A percentile compares a stretch with the other conserved stretches of the same genome.
Conservation (phyloP, 1,284 basidiomycete species). For the Boletus hoseneyae region DNA sequence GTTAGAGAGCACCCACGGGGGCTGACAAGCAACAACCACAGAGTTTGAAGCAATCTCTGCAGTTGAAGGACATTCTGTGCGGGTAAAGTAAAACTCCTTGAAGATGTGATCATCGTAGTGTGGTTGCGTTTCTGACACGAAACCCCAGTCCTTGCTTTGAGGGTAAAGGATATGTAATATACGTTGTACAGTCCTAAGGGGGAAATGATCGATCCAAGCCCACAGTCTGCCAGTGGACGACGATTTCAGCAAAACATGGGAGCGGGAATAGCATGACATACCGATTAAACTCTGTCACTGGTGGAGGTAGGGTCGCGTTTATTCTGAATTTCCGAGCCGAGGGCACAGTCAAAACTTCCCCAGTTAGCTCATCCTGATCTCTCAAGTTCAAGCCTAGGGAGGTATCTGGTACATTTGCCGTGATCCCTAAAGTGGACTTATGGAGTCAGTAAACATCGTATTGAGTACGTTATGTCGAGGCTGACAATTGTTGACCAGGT, state of each 20-base stretch:
- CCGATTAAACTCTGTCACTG: conserved; percentile 35
- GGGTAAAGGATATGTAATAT: conserved; percentile 41
- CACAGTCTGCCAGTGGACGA: conserved; percentile 29
- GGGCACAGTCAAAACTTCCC: conserved; percentile 33
- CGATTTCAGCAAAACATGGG: conserved; percentile 1
- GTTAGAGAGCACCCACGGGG: conserved; percentile 45
- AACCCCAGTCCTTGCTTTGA: conserved; percentile 33
- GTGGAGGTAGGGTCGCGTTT: conserved; percentile 24
- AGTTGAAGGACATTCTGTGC: conserved; percentile 16
- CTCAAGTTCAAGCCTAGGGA: conserved; percentile 26
- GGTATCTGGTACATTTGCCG: conserved; percentile 27
- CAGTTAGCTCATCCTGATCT: conserved; percentile 28
- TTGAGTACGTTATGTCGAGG: background rate
- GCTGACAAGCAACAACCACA: conserved; percentile 42
- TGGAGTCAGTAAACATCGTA: conserved; percentile 8
- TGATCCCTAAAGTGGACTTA: conserved; percentile 23
- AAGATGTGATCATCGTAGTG: conserved; percentile 37
- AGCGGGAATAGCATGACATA: conserved; percentile 8
- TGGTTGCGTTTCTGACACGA: conserved; percentile 25
- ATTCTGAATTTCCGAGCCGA: conserved; percentile 32
- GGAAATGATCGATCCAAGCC: conserved; percentile 41
- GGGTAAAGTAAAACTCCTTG: conserved; percentile 38
- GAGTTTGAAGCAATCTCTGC: conserved; percentile 30
- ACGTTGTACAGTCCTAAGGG: conserved; percentile 42
- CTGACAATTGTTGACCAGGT: conserved; percentile 30